Evolutionary conservation across 257 asterid species (phyloP), one percentile per base, ranked within the genome.

Genomic region (Mitragyna speciosa): DNA sequence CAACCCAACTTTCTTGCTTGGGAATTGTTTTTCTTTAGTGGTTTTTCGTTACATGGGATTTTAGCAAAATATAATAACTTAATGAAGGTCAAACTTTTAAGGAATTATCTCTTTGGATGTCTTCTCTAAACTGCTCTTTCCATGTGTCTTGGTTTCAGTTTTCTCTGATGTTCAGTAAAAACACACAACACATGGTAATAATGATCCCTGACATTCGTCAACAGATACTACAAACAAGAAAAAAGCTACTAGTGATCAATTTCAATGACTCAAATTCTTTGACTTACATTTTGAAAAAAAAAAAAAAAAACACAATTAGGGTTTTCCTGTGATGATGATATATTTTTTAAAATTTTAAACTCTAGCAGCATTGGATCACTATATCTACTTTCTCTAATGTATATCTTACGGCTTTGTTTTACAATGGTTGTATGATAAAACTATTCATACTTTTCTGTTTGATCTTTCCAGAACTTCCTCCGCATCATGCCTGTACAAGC

Each of bases 231-330:
- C 17, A 20, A 52, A 56, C 31, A 64, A 48, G 22, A 52, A 56
- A 47, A 64, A 47, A 39, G 16, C n/a, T 45, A 47, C 6, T 56
- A 79, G 36, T 78, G 52, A 82, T 45, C 36, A 69, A 20, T 64
- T 79, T 82, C 82, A 79, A 78, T 43, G 56, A 78, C 64, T 67
- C 66, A 30, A 78, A 72, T 71, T 76, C 19, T 70, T 66, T 71
- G 64, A 67, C 70, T 49, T 19, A 36, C 20, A 7, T 71, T 2
- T 14, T 9, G 16, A 16, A 68, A 68, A 16, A 63, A 9, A 63
- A 61, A 61, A 59, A 20, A 59, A 6, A 67, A 76, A n/a, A n/a
- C n/a, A n/a, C n/a, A n/a, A 54, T 41, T 83, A 83, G 77, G 86
- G 76, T 76, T 80, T 52, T 45, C 49, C 0, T 67, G 45, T 7